These are phyloP conservation scores for Zizania latifolia DNA, from an alignment of 176 grass and related monocot species.

Conservation along the genomic window DNA sequence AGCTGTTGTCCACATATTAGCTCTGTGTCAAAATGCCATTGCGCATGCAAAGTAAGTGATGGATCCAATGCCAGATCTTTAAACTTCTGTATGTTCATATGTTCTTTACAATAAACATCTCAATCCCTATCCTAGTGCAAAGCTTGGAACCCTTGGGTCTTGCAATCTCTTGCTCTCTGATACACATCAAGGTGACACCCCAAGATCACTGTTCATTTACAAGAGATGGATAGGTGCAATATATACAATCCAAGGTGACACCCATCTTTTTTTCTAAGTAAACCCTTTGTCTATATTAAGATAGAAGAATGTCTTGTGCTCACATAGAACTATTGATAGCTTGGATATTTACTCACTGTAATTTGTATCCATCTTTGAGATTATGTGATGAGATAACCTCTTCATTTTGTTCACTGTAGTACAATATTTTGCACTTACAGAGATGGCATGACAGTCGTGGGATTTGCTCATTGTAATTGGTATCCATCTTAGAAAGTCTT, in stretches of 20 bases:
- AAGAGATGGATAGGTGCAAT: slow-evolving; percentile 83
- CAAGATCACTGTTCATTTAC: slow-evolving; percentile 75
- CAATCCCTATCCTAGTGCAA: slow-evolving; percentile 44
- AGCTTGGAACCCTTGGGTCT: slow-evolving; percentile 37
- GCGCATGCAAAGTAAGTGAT: slow-evolving; percentile 71
- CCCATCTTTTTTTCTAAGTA: not conserved
- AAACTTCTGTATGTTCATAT: not conserved
- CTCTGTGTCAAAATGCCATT: slow-evolving; percentile 81
- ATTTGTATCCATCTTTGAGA: slow-evolving; percentile 9
- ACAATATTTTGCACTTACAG: slow-evolving; percentile 7
- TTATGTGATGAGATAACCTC: not conserved
- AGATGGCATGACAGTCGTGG: not conserved
- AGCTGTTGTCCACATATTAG: slow-evolving; percentile 57
- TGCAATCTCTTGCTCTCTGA: slow-evolving; percentile 77
- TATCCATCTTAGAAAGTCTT: not conserved
- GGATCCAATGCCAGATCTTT: slow-evolving; percentile 4
- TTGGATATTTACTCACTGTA: not conserved
- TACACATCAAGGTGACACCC: slow-evolving; percentile 71
- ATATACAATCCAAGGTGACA: slow-evolving; percentile 73
- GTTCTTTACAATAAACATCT: slow-evolving; percentile 27
- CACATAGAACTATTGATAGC: not conserved
- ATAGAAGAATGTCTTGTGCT: not conserved
- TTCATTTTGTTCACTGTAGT: not conserved
- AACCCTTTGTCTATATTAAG: not conserved
- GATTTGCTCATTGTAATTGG: not conserved